Base-by-base conservation (phyloP, 2,329 filamentous ascomycete species). In the Cercospora berteroae region DNA sequence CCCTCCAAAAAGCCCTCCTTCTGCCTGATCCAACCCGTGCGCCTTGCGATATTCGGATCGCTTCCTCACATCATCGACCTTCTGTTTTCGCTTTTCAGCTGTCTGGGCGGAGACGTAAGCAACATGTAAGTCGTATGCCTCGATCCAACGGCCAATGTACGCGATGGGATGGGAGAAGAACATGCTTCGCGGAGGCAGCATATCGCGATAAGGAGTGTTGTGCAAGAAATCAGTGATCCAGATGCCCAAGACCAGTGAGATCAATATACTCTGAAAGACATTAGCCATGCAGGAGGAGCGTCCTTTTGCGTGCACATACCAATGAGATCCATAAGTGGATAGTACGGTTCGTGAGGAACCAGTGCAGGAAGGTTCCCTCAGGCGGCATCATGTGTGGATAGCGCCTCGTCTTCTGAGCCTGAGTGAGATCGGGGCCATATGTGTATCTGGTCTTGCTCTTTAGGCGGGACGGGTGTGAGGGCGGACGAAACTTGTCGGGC, bases 311-410 rank as follows among this genome's bases (percentile, higher is more conserved):
- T 12, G 36, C 18, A 27, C 12, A 31, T 50, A 96, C 93, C 83
- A 97, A 84, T 2, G 92, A 91, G 77, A 99, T 94, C 79, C 87
- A 90, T 29, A 92, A 79, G 80, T 99, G 94, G 65, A 98, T 87
- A 65, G 82, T 81, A 67, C 86, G 86, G 78, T 88, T 94, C 72
- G 92, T 89, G 77, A 96, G 84, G 79, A 98, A 94, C 87, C 90
- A 94, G 79, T 94, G 87, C 81, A 91, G 86, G 80, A 92, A 93
- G 0, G 90, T 92, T 5, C 93, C 92, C 76, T 90, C 84, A 0
- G 93, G 89, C 57, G 94, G 91, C 85, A 96, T 93, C 86, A 96
- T 89, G 74, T 94, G 90, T 1, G 95, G 95, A 78, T 98, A 98
- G 71, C 90, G 83, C 79, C 87, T 90, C 71, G 81, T 86, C 72